Evolutionary conservation across 2,329 filamentous ascomycete species (phyloP), one percentile per base, ranked within the genome.

Genomic region (Colletotrichum sp.): DNA sequence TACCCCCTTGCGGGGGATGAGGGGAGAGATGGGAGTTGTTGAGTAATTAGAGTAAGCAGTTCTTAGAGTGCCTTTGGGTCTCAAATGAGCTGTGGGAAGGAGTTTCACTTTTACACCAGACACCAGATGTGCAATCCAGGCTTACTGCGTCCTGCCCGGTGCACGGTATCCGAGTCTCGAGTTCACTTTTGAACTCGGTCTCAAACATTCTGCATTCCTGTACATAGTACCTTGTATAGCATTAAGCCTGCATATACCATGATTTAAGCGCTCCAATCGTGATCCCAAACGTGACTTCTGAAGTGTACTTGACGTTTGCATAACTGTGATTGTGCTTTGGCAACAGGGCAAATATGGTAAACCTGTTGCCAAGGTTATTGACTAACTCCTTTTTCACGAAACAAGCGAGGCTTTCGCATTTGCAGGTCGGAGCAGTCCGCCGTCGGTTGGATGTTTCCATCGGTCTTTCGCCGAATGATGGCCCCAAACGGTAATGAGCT

Each of bases 171-270:
- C 36, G 63, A 60, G 36, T 26, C 32, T 36, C 7, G 68, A 61
- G 72, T 61, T 67, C 26, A 24, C 12, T 2, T 69, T 64, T 64
- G 63, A 48, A 63, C 39, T 52, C 59, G 28, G 59, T 34, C 57
- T 74, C 57, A 55, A 48, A 52, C 28, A 59, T 60, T 74, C 63
- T 36, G 57, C 32, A 73, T 76, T 76, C 74, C 43, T 76, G 74
- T 76, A 76, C 43, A 76, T 76, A 76, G 70, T 76, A 65, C 34
- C 48, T 74, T 76, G 74, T 39, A 69, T 73, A 61, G 64, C 70
- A 76, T 65, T 76, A 69, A 74, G 74, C 74, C 70, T 74, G 64
- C 70, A 73, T 76, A 76, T 76, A 76, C 57, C 57, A 67, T 68
- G 55, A 52, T 60, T 64, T 52, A 13, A 73, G 26, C 30, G 6